Evolutionary conservation across 768 basidiomycete genomes (phyloP), one percentile per base, ranked within the genome.

Genomic region (Boletus patriciae): DNA sequence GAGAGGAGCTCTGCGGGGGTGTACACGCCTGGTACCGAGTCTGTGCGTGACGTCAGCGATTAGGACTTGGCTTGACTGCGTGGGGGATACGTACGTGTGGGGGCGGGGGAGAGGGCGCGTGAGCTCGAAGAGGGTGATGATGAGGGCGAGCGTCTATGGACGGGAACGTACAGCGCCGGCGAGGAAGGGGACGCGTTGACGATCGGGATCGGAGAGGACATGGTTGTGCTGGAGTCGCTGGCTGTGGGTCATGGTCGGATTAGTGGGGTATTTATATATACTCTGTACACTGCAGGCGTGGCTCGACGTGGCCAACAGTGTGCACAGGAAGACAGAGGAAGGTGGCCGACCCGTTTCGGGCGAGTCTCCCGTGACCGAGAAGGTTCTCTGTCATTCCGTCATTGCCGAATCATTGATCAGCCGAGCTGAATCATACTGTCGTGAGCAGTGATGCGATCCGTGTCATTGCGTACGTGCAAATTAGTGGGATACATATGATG

Each of bases 81-180:
- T 27, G 8, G 9, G 3, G 6, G 40, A 8, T 8, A 64, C 56
- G 29, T 46, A 56, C 55, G 41, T 45, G 59, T 13, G 7, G 52
- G 27, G 6, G 42, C 25, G 19, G 44, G 45, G 0, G 63, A 58
- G 29, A 48, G 46, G 3, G 53, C 29, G n/a, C 52, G 55, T 6
- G 56, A 10, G 38, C 57, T 59, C 29, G 52, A 60, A 21, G 63
- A 25, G 25, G 63, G 60, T 3, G 66, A 64, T 2, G 52, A 60
- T 19, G 63, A 25, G 25, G 63, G 60, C 4, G 52, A 46, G 33
- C 78, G 74, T 58, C 69, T 74, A 49, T 80, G 78, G 0, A 80
- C 55, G 25, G 79, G 78, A 37, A 80, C 50, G 52, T 80, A 80
- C 31, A 75, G 65, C 9, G 18, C 33, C 34, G 61, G 41, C 33